phyloP scores from a whole-genome alignment of 305 asterid species.

The Nicotiana rustica region DNA sequence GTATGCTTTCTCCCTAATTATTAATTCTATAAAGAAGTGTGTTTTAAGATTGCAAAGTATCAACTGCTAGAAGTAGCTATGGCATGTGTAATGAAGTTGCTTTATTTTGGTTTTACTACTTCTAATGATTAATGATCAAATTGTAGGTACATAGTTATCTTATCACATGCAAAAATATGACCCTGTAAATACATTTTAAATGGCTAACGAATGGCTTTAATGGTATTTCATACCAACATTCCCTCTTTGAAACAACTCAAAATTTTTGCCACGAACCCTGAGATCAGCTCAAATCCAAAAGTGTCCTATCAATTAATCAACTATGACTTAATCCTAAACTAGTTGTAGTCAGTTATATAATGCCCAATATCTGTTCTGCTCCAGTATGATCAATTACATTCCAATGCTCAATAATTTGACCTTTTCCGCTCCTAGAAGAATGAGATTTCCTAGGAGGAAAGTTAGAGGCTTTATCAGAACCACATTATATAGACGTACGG shows the following conservation, averaged over 20 bases:
- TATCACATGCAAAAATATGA: neutral
- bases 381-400: neutral
- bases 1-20: neutral
- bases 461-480: neutral
- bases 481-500: neutral
- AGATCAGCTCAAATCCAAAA: neutral
- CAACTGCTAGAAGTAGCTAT: neutral
- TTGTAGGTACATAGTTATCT: neutral
- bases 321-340: neutral
- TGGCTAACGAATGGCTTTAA: neutral
- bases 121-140: neutral
- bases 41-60: neutral
- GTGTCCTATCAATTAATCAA: neutral
- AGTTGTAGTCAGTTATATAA: neutral
- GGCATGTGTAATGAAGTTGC: neutral
- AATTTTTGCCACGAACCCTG: neutral
- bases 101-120: neutral
- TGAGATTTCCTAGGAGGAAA: neutral
- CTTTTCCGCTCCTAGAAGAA: neutral
- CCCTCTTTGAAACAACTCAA: neutral
- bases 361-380: neutral
- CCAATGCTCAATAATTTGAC: neutral
- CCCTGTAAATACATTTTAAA: neutral
- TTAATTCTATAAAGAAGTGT: neutral
- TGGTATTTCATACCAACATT: neutral